phyloP scores from a whole-genome alignment of 1,284 basidiomycete species.

The Dichomitus squalens region DNA sequence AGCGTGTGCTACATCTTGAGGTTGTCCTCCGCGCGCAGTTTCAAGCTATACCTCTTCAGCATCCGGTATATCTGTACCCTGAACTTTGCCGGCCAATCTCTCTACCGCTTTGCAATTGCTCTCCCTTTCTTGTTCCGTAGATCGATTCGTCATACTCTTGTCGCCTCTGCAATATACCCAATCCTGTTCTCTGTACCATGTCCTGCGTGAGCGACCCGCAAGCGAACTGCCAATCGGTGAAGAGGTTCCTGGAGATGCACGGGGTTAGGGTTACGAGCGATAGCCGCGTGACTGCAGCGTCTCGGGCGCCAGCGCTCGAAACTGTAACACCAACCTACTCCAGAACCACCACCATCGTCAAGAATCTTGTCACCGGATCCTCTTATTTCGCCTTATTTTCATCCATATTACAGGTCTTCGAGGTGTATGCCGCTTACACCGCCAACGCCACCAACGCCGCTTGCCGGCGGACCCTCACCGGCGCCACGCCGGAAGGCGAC shows the following conservation, averaged over 20 bases:
- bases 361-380: slow-evolving; percentile 10
- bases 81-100: background rate
- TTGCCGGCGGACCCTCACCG: slow-evolving; percentile 7
- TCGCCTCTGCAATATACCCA: background rate
- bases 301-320: slow-evolving; percentile 17
- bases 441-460: slow-evolving; percentile 15
- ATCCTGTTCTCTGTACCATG: background rate
- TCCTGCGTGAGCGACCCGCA: too few species aligned
- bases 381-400: background rate
- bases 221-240: too few species aligned
- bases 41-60: background rate
- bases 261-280: slow-evolving; percentile 18
- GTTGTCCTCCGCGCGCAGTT: background rate
- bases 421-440: slow-evolving; percentile 15
- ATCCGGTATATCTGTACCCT: background rate
- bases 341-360: slow-evolving; percentile 27
- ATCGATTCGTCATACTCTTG: background rate
- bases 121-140: background rate
- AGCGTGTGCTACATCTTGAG: background rate
- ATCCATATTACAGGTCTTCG: background rate
- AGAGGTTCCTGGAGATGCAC: background rate
- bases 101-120: background rate
- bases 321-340: slow-evolving; percentile 14
- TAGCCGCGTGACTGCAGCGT: slow-evolving; percentile 19
- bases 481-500: slow-evolving; percentile 1